These are phyloP conservation scores for Ceratobasidium sp. DNA, from an alignment of 1,284 basidiomycete genomes.

Conservation along the genomic window DNA sequence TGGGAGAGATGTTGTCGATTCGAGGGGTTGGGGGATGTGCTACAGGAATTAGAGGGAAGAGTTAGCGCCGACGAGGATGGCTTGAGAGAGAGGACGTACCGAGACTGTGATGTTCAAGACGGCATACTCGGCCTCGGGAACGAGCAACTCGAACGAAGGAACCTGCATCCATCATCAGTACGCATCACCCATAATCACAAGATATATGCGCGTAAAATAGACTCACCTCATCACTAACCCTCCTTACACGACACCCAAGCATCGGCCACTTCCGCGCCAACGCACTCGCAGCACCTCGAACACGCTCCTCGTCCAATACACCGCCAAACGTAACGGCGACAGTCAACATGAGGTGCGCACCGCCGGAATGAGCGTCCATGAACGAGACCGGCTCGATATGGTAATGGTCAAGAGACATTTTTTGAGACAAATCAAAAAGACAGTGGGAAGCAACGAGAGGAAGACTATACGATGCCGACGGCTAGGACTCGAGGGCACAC, in stretches of 20 bases:
- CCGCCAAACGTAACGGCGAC: conserved; percentile 28
- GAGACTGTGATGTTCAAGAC: conserved; percentile 8
- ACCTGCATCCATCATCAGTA: neutral
- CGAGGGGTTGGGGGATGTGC: conserved; percentile 9
- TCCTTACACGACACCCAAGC: conserved; percentile 21
- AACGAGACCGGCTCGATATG: conserved; percentile 22
- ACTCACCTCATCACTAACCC: neutral
- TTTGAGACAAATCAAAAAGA: neutral
- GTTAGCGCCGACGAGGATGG: neutral
- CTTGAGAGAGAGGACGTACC: neutral
- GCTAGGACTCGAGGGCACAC: neutral
- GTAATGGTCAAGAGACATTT: conserved; percentile 6
- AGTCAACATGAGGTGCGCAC: conserved; percentile 35
- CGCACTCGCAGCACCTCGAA: neutral
- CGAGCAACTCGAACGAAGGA: conserved; percentile 6
- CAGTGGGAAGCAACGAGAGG: neutral
- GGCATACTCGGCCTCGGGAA: conserved; percentile 32
- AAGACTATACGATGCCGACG: neutral
- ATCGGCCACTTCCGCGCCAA: conserved; percentile 28
- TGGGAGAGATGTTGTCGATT: neutral
- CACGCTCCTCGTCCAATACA: neutral
- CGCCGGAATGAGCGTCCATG: conserved; percentile 38
- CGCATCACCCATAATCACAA: neutral
- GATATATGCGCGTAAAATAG: too few relatives aligned
- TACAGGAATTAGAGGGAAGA: neutral